Conservation (phyloP, 306 rosid species). For the Adenanthera pavonina region DNA sequence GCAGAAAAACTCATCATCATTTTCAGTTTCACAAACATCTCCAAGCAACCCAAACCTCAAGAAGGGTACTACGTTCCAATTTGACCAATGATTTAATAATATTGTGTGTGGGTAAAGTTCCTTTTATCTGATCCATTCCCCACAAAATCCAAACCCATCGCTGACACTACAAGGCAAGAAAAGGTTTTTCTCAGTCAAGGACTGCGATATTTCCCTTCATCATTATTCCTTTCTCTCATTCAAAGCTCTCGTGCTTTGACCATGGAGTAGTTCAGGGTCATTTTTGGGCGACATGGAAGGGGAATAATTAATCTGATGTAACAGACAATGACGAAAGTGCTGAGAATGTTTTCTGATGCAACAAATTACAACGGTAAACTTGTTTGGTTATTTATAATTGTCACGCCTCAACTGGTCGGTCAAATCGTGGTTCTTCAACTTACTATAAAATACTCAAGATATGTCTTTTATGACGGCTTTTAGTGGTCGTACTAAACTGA, state of each 20-base stretch:
- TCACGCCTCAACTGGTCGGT: not conserved
- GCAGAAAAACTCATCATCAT: conserved; percentile 40
- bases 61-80: conserved; percentile 32
- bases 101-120: conserved; percentile 7
- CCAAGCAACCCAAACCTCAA: conserved; percentile 43
- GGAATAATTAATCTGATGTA: conserved; percentile 10
- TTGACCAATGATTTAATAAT: conserved; percentile 27
- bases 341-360: conserved; percentile 6
- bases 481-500: not conserved
- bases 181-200: conserved; percentile 34
- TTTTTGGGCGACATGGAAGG: conserved; percentile 24
- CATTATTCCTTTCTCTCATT: conserved; percentile 25
- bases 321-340: conserved; percentile 27
- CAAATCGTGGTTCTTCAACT: not conserved
- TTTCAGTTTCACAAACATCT: conserved; percentile 41
- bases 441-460: not conserved
- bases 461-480: not conserved
- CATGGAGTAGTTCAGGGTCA: conserved; percentile 36
- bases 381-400: not conserved
- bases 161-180: conserved; percentile 30
- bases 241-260: conserved; percentile 41
- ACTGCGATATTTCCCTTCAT: conserved; percentile 28
- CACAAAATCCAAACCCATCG: conserved; percentile 32
- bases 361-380: not conserved
- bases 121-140: not conserved